These are phyloP conservation scores for Salvia hispanica DNA, from an alignment of 257 asterid genomes.

Conservation along the genomic window DNA sequence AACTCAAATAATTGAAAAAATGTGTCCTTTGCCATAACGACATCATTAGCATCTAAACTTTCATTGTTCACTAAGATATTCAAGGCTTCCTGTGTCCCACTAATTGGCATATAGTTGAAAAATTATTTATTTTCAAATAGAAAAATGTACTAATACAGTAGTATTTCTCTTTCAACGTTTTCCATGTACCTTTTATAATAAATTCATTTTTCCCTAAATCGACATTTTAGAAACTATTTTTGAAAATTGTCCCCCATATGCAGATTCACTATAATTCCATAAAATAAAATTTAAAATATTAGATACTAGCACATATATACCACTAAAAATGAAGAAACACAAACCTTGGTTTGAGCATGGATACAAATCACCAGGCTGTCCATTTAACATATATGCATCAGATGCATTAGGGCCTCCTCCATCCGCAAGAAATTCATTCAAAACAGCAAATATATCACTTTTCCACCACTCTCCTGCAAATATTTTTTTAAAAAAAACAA, in stretches of 20 bases:
- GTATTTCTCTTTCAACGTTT: background rate
- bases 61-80: background rate
- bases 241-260: background rate
- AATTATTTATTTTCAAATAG: background rate
- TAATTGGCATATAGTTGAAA: background rate
- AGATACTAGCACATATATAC: no score
- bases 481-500: background rate
- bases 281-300: no score
- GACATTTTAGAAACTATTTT: conserved; percentile 3
- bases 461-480: conserved; percentile 65
- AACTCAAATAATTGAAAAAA: background rate
- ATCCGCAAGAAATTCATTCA: conserved; percentile 33
- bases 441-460: conserved; percentile 40
- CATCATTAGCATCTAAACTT: background rate
- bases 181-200: background rate
- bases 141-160: background rate
- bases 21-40: background rate
- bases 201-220: background rate
- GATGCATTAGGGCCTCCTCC: conserved; percentile 58
- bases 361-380: conserved; percentile 63
- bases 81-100: background rate
- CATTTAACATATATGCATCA: conserved; percentile 60
- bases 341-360: conserved; percentile 57
- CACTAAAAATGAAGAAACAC: background rate
- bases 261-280: no score